Percentiles rank a stretch among this genome's conserved stretches.
Evolutionary conservation across 768 basidiomycete genomes (phyloP).

Genomic region (Chiua virens): DNA sequence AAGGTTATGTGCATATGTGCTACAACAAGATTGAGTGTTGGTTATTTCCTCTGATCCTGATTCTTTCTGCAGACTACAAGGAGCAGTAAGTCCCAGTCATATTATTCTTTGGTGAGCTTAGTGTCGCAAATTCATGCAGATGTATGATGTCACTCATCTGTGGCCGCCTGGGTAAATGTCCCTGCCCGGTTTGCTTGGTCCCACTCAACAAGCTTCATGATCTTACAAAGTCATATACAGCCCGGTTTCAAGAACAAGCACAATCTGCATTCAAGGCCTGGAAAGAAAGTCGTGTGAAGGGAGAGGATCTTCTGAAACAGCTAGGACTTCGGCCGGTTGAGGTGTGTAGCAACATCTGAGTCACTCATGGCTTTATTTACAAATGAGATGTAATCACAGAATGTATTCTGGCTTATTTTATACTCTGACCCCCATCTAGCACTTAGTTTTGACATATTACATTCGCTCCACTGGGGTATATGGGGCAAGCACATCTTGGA

Average conservation of each 20-base stretch:
- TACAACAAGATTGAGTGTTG: slow-evolving; percentile 22
- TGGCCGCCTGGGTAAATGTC: slow-evolving; percentile 28
- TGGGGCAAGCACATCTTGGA: slow-evolving; percentile 37
- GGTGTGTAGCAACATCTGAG: slow-evolving; percentile 14
- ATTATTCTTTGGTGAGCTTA: not conserved
- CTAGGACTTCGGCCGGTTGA: slow-evolving; percentile 18
- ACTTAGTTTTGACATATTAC: slow-evolving; percentile 41
- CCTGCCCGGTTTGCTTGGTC: slow-evolving; percentile 41
- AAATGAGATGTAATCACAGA: too few species aligned
- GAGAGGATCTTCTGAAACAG: slow-evolving; percentile 21
- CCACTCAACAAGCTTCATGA: slow-evolving; percentile 25
- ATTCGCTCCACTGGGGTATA: slow-evolving; percentile 31
- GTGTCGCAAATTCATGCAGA: slow-evolving; percentile 16
- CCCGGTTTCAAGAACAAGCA: slow-evolving; percentile 18
- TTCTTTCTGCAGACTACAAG: slow-evolving; percentile 44
- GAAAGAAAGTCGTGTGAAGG: slow-evolving; percentile 2
- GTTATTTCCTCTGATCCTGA: slow-evolving; percentile 40
- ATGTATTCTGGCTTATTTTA: slow-evolving; percentile 40
- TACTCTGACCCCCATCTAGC: slow-evolving; percentile 36
- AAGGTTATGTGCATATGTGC: slow-evolving; percentile 25
- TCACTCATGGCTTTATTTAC: too few species aligned
- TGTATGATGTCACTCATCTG: slow-evolving; percentile 40
- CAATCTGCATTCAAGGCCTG: not conserved
- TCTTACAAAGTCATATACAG: slow-evolving; percentile 11
- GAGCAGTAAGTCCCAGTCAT: slow-evolving; percentile 35